Evolutionary conservation across 371 early-diverging fungal species (phyloP).

Genomic region (Gilbertella persicaria): DNA sequence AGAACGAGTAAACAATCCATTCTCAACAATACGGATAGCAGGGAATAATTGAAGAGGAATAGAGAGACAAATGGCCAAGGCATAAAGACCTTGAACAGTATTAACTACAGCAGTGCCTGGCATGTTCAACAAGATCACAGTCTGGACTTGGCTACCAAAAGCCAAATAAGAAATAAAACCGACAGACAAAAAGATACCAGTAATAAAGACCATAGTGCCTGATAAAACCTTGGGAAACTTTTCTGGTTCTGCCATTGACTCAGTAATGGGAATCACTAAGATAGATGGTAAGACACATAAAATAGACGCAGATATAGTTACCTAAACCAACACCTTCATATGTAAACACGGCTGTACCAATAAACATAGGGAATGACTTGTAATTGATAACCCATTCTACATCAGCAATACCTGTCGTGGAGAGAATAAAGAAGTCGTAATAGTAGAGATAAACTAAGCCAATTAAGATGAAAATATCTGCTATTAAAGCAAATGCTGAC

Average conservation of each 20-base stretch:
- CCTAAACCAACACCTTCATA: conserved; percentile 87
- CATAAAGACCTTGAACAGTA: conserved; percentile 76
- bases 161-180: conserved; percentile 79
- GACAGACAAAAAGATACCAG: conserved; percentile 69
- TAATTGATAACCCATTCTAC: conserved; percentile 57
- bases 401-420: conserved; percentile 56
- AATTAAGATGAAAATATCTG: conserved; percentile 80
- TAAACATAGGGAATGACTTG: conserved; percentile 73
- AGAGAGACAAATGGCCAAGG: conserved; percentile 81
- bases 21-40: conserved; percentile 83
- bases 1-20: conserved; percentile 59
- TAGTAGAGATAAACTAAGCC: conserved; percentile 83
- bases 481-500: conserved; percentile 78
- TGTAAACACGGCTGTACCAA: conserved; percentile 89
- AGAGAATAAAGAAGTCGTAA: conserved; percentile 71
- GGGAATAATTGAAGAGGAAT: conserved; percentile 90
- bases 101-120: conserved; percentile 64
- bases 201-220: conserved; percentile 70
- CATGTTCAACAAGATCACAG: conserved; percentile 79
- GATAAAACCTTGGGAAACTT: conserved; percentile 75
- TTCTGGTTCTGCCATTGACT: conserved; percentile 79
- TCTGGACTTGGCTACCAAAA: conserved; percentile 77
- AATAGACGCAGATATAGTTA: too few species aligned
- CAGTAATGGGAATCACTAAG: conserved; percentile 65
- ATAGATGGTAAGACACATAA: background rate